phyloP scores from a whole-genome alignment of 306 rosid species.

The Trifolium pratense region DNA sequence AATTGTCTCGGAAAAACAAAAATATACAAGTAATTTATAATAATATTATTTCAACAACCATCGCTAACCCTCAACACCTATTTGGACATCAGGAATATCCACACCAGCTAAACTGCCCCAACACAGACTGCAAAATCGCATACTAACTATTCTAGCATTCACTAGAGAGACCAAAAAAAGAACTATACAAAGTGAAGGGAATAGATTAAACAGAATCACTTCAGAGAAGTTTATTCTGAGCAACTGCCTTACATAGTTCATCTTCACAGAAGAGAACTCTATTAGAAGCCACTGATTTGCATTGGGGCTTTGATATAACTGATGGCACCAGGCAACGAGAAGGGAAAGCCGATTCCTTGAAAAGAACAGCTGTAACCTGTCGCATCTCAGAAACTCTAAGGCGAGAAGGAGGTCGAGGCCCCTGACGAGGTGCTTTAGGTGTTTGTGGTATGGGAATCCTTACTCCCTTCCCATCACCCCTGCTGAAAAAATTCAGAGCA shows the following conservation, averaged over 20 bases:
- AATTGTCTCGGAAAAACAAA: conserved; percentile 13
- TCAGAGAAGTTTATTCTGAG: conserved; percentile 91
- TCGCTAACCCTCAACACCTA: conserved; percentile 46
- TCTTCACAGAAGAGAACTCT: conserved; percentile 95
- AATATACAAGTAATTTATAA: conserved; percentile 57
- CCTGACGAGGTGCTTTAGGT: conserved; percentile 95
- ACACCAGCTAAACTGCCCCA: conserved; percentile 60
- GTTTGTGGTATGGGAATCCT: conserved; percentile 71
- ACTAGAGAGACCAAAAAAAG: conserved; percentile 40
- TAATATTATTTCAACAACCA: conserved; percentile 52
- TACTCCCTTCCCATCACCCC: conserved; percentile 66
- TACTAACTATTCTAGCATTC: conserved; percentile 50
- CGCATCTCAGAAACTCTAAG: conserved; percentile 83
- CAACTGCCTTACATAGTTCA: conserved; percentile 93
- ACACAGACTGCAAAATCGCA: conserved; percentile 69
- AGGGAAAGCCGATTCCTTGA: conserved; percentile 77
- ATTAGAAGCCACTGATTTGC: conserved; percentile 88
- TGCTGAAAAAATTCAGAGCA: conserved; percentile 54
- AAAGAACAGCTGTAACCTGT: conserved; percentile 93
- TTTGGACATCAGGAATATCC: conserved; percentile 55
- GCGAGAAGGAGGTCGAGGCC: conserved; percentile 91
- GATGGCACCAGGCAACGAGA: conserved; percentile 79
- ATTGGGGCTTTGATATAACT: conserved; percentile 70
- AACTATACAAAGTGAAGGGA: conserved; percentile 55
- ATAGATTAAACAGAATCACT: conserved; percentile 21